Conservation (phyloP, 306 rosid genomes). For the Ochetophila trinervis region DNA sequence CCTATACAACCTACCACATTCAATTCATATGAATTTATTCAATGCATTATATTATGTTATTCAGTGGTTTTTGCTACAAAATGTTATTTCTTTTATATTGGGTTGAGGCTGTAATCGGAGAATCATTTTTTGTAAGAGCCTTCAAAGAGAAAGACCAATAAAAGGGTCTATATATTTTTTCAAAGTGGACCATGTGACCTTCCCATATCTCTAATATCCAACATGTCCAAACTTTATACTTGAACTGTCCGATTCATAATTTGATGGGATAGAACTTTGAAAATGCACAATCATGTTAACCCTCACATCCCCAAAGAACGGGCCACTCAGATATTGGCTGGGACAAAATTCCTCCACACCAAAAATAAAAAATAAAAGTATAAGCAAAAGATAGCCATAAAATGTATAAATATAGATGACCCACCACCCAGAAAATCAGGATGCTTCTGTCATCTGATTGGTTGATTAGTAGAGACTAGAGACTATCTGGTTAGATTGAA, state of each 20-base stretch:
- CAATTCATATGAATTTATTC: background rate
- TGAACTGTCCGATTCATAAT: no score
- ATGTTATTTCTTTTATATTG: no score
- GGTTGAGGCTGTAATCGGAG: background rate
- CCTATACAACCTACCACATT: background rate
- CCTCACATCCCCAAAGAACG: background rate
- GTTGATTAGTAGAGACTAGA: conserved; percentile 6
- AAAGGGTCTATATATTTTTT: background rate
- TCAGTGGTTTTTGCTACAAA: background rate
- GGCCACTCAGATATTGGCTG: background rate
- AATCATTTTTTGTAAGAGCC: background rate
- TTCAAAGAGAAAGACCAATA: no score
- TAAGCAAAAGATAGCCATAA: conserved; percentile 29
- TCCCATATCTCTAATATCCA: background rate
- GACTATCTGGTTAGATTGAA: background rate
- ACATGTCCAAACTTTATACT: background rate
- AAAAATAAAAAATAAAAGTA: background rate
- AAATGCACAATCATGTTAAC: background rate
- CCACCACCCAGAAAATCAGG: conserved; percentile 48
- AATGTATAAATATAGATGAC: conserved; percentile 21
- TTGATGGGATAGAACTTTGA: no score
- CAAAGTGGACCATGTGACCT: background rate
- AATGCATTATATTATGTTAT: background rate
- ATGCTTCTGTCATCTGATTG: conserved; percentile 16
- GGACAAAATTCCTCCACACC: conserved; percentile 9